These are phyloP conservation scores for Paxillus ammoniavirescens DNA, from an alignment of 768 basidiomycete genomes.

Conservation along the genomic window DNA sequence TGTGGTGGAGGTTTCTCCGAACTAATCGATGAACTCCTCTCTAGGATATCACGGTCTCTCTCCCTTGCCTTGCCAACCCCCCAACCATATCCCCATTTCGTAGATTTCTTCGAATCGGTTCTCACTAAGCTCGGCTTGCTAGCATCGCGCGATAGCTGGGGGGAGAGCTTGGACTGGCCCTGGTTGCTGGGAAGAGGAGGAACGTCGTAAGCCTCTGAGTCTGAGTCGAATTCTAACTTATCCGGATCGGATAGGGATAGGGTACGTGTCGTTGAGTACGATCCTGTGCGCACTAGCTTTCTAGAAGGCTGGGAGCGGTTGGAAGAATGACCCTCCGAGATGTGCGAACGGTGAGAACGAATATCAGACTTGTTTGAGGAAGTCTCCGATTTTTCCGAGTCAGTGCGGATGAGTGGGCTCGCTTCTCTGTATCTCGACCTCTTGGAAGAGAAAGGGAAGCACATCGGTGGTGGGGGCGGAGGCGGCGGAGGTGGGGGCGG, in stretches of 20 bases:
- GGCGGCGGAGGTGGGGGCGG: slow-evolving; percentile 50
- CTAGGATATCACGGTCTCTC: slow-evolving; percentile 37
- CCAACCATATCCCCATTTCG: slow-evolving; percentile 72
- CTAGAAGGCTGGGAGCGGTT: slow-evolving; percentile 20
- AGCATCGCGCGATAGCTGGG: slow-evolving; percentile 35
- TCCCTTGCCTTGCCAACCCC: slow-evolving; percentile 57
- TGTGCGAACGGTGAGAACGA: slow-evolving; percentile 26
- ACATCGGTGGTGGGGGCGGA: slow-evolving; percentile 51
- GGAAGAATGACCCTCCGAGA: slow-evolving; percentile 22
- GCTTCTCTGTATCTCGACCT: slow-evolving; percentile 25
- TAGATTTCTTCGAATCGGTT: slow-evolving; percentile 56
- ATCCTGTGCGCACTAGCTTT: slow-evolving; percentile 39
- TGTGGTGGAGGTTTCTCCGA: slow-evolving; percentile 37
- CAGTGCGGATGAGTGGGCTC: slow-evolving; percentile 30
- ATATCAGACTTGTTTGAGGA: slow-evolving; percentile 34
- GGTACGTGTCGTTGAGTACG: slow-evolving; percentile 42
- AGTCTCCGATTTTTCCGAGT: slow-evolving; percentile 46
- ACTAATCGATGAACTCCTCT: slow-evolving; percentile 31
- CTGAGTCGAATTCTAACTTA: slow-evolving; percentile 55
- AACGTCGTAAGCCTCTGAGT: slow-evolving; percentile 59
- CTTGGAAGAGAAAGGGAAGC: slow-evolving; percentile 50
- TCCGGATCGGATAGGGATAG: slow-evolving; percentile 43
- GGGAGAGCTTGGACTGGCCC: slow-evolving; percentile 39
- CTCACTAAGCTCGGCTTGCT: slow-evolving; percentile 47
- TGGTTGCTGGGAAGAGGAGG: slow-evolving; percentile 32